Evolutionary conservation across 192 early-diverging fungal species (phyloP), one percentile per base, ranked within the genome.

Genomic region (Backusella tarrabulga): DNA sequence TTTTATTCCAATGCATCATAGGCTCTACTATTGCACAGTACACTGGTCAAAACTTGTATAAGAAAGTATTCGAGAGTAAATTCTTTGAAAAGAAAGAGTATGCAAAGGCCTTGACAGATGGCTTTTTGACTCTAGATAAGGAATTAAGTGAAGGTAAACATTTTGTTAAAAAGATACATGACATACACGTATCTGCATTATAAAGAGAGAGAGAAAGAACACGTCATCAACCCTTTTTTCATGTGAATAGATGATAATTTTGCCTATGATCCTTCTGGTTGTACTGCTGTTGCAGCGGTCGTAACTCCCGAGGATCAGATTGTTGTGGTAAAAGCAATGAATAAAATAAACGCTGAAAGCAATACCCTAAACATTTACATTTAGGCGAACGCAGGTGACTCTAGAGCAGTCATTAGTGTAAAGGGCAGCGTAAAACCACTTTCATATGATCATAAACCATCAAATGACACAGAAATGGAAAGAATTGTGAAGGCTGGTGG

Each of bases 401-500:
- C 96, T 60, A 91, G 98, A 67, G 93, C 95, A 41, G 91, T 99
- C 54, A 87, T 99, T 75, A 92, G 92, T 79, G 82, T 82, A 68
- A 84, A 90, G 72, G 98, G 98, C 19, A 79, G 82, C 6, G 93
- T 92, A 19, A 84, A 88, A 17, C 83, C 93, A n/a, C 86, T 99
- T 78, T 96, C 95, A 54, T 88, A 89, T 71, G 98, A 99, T 84
- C 98, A 99, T 81, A 99, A 99, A 85, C 98, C 98, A 40, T 89
- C 89, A 19, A 95, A 96, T 83, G 90, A 88, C 83, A 87, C 79
- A 38, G 98, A 99, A 85, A 87, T 90, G 34, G 81, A 89, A 52
- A 92, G 98, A 78, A 99, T 99, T 81, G 84, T 87, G 56, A 89
- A 87, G 7, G 98, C 95, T 63, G 98, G 98, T 74, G 98, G 98